Base-by-base conservation (phyloP, 1,139 yeast genomes). In the Yamadazyma dendronema region DNA sequence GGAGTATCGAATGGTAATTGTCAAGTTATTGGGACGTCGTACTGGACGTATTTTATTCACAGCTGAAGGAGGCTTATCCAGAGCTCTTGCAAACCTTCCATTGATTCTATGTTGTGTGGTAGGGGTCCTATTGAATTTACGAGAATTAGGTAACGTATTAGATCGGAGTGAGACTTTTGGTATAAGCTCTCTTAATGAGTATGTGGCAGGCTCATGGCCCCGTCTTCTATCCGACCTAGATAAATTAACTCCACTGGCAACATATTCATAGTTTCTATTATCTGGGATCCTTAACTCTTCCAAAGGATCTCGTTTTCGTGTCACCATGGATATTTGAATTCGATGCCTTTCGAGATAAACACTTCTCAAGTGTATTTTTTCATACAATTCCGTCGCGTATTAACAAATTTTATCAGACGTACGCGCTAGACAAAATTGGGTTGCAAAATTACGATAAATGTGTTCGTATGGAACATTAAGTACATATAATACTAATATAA, bases 221-320 rank as follows among this genome's bases (percentile, higher is more conserved):
- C 33, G 37, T 29, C 51, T 33, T 33, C 52, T 25, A 13, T 14
- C 40, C 1, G 49, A 36, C 13, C 50, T 32, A 22, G 35, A 34
- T 17, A 48, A 33, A 12, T 36, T 39, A 8, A 36, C 35, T 17
- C 40, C 50, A 31, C 33, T 40, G 4, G 47, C 47, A 7, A 47
- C 44, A n/a, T 38, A 24, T n/a, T 38, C 46, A 27, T 44, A 48
- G 8, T 44, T 46, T 23, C 50, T 33, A 28, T 48, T 47, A 28
- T 48, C 48, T 13, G 52, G 48, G 21, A 48, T 48, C 42, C 49
- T 36, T 25, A 48, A 38, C 26, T 40, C 41, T 21, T 44, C 42
- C 25, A 46, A 30, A 9, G 46, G 48, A 36, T 48, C 46, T 37
- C 51, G 38, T 33, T 32, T 43, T 28, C 37, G 46, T 17, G 51